Conservation (phyloP, 2,329 filamentous ascomycete genomes). For the Parasarocladium wereldwijsianum region DNA sequence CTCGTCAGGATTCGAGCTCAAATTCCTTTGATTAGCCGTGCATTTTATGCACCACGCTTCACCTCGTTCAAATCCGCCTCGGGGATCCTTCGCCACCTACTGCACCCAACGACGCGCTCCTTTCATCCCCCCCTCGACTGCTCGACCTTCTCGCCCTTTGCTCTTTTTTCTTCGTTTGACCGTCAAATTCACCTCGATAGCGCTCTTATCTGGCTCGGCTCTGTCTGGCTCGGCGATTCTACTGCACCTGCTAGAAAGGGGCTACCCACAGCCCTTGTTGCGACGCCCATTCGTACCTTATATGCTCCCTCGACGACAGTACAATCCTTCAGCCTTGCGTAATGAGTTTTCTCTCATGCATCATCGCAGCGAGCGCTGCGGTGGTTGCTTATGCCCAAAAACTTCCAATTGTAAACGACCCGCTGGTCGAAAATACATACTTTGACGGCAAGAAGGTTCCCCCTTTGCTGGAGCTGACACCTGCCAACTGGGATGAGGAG, state of each 20-base stretch:
- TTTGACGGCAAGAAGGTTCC: conserved; percentile 57
- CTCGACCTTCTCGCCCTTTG: conserved; percentile 1
- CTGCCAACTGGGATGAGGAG: conserved; percentile 40
- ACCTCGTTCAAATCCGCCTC: no score
- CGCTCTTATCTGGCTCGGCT: no score
- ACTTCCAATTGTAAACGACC: conserved; percentile 18
- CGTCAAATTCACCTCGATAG: conserved; percentile 1
- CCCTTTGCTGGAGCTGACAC: conserved; percentile 44
- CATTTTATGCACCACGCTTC: no score
- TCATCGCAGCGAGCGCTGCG: conserved; percentile 30
- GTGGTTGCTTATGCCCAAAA: conserved; percentile 16
- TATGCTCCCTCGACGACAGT: no score
- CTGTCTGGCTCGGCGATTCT: no score
- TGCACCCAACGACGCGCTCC: background rate
- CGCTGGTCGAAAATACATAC: conserved; percentile 29
- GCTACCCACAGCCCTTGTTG: no score
- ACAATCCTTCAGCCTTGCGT: no score
- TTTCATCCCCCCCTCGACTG: background rate
- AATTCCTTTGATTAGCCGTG: no score
- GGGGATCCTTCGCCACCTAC: no score
- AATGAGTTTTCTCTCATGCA: conserved; percentile 13
- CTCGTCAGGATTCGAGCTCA: no score
- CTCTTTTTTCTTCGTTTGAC: background rate
- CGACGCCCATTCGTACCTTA: no score
- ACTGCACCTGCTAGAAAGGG: no score